phyloP scores from a whole-genome alignment of 495 filamentous ascomycete genomes.

The Penicillium malachiteum region DNA sequence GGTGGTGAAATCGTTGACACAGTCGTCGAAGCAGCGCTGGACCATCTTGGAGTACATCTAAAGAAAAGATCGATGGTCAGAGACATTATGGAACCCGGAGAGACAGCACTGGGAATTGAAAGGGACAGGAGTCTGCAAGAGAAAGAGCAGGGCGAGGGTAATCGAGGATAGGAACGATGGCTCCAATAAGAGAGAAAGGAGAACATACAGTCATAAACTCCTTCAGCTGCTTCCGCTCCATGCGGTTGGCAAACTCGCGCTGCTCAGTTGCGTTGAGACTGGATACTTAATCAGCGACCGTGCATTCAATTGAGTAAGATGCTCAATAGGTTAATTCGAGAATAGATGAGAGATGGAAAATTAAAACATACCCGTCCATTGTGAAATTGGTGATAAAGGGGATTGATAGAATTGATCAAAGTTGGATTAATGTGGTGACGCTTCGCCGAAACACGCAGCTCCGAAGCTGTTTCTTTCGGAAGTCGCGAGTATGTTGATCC shows the following conservation, averaged over 20 bases:
- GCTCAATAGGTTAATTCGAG: neutral
- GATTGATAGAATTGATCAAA: neutral
- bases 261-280: constrained; percentile 78
- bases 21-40: constrained; percentile 93
- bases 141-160: no score
- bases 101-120: no score
- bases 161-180: no score
- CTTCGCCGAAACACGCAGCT: constrained; percentile 25
- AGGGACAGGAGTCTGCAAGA: neutral
- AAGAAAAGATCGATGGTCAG: neutral
- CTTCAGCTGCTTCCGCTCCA: constrained; percentile 97
- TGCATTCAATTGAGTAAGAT: no score
- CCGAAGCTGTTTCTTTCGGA: constrained; percentile 33
- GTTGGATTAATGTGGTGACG: constrained; percentile 13
- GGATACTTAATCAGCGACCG: neutral
- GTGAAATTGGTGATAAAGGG: constrained; percentile 10
- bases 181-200: neutral
- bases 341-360: neutral
- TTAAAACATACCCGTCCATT: constrained; percentile 45
- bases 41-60: constrained; percentile 98
- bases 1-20: constrained; percentile 97
- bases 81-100: neutral
- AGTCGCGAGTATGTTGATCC: constrained; percentile 23
- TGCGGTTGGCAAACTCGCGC: constrained; percentile 84
- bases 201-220: constrained; percentile 89